Conservation (phyloP, 345 rosid species). For the Dimocarpus longan region DNA sequence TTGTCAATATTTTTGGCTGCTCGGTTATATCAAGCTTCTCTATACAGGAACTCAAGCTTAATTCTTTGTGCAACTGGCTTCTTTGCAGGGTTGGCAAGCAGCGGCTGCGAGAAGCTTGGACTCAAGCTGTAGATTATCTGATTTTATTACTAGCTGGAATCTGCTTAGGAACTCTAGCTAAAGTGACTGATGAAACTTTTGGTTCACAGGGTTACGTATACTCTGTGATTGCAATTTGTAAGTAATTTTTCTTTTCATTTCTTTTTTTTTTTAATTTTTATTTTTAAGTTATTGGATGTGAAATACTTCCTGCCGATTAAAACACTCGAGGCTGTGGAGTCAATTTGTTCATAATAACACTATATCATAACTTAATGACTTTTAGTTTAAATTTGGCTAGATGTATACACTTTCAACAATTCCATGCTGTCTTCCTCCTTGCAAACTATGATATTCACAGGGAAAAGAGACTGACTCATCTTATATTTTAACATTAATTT, state of each 20-base stretch:
- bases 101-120: constrained; percentile 85
- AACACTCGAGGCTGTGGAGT: not conserved
- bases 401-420: not conserved
- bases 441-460: not conserved
- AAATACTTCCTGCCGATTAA: not conserved
- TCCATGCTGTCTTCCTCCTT: not conserved
- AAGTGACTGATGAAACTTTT: constrained; percentile 98
- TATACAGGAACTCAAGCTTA: not conserved
- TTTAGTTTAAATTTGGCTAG: not conserved
- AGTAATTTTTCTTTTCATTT: constrained; percentile 31
- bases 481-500: too few species aligned
- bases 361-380: not conserved
- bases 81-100: constrained; percentile 83
- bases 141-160: constrained; percentile 92
- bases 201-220: constrained; percentile 90
- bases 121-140: constrained; percentile 87
- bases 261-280: not conserved
- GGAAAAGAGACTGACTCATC: not conserved
- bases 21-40: not conserved
- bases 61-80: constrained; percentile 3
- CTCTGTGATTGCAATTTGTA: constrained; percentile 96
- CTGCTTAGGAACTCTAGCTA: constrained; percentile 96
- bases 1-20: not conserved
- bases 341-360: not conserved
- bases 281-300: not conserved